These are phyloP conservation scores for Boletus insuetus DNA, from an alignment of 768 basidiomycete species.

Conservation along the genomic window DNA sequence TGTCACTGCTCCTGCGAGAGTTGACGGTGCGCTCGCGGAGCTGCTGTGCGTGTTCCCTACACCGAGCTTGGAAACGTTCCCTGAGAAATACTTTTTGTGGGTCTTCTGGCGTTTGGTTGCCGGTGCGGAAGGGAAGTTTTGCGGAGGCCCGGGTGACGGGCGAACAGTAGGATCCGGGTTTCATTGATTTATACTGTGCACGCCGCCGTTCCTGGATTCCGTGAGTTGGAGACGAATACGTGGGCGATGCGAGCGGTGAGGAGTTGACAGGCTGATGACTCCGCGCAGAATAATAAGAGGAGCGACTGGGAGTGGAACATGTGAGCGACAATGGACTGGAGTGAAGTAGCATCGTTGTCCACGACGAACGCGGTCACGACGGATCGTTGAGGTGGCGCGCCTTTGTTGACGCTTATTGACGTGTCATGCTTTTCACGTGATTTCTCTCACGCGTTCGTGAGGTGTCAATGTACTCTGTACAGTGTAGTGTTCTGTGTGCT, in stretches of 20 bases:
- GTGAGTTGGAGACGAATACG: constrained; percentile 43
- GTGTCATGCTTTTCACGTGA: constrained; percentile 20
- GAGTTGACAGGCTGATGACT: constrained; percentile 41
- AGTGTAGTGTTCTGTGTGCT: no score
- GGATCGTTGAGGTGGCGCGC: constrained; percentile 14
- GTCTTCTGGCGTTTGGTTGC: constrained; percentile 34
- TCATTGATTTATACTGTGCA: constrained; percentile 50
- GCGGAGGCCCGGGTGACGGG: constrained; percentile 9
- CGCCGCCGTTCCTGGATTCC: constrained; percentile 48
- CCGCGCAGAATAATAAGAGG: constrained; percentile 28
- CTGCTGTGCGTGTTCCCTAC: constrained; percentile 57
- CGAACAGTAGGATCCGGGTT: constrained; percentile 23
- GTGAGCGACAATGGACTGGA: constrained; percentile 28
- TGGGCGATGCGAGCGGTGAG: constrained; percentile 52
- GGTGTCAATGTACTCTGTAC: no score
- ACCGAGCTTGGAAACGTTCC: constrained; percentile 59
- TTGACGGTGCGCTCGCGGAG: constrained; percentile 49
- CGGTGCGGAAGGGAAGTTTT: constrained; percentile 14
- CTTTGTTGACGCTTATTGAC: constrained; percentile 26
- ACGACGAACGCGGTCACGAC: not conserved
- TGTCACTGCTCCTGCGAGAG: constrained; percentile 45
- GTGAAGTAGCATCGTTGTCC: constrained; percentile 16
- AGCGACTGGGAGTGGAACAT: constrained; percentile 39
- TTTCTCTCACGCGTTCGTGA: not conserved
- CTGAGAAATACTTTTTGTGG: constrained; percentile 55